Base-by-base conservation (phyloP, 2,329 filamentous ascomycete species). In the Phyllosticta paracitricarpa region DNA sequence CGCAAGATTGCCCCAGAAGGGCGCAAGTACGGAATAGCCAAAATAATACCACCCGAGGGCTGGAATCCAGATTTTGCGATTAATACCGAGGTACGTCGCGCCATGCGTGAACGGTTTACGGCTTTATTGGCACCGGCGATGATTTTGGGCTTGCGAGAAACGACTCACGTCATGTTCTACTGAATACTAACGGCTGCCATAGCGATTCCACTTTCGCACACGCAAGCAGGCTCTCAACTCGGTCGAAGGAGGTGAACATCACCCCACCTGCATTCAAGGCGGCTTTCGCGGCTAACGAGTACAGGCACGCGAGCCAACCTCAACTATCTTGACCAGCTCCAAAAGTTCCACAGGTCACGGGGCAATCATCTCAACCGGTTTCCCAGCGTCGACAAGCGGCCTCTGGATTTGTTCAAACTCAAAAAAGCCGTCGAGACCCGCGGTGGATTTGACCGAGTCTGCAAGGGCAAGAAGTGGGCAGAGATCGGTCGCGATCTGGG, bases 391-490 rank as follows among this genome's bases (percentile, higher is more conserved):
- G 94, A 99, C 76, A 99, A 99, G 77, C 91, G 96, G 62, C 94
- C 94, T 0, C 82, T 99, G 57, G 94, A 99, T 71, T 80, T 99
- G 17, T 99, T 96, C 77, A 91, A 93, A 68, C 79, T 99, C 63
- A 97, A 97, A 75, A 97, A 97, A 72, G 93, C 93, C 0, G 94
- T 99, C 40, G 94, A 97, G 72, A 88, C 90, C 30, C 86, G 94
- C 64, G 94, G 94, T 55, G 94, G 94, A 2, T 99, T 99, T 68
- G 92, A 97, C 61, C 89, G 89, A 70, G 94, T 99, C 54, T 99
- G 94, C 81, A 97, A 96, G 75, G 82, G 88, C 61, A 99, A 99
- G 77, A 97, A 97, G 78, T 99, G 94, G 94, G 94, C 94, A 17
- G 94, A 99, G 74, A 97, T 99, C 68, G 94, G 94, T 35, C 86